A percentile compares a stretch with the other conserved stretches of the same genome.
Conservation (phyloP, 441 rosid species). For the Syzygium malaccense region DNA sequence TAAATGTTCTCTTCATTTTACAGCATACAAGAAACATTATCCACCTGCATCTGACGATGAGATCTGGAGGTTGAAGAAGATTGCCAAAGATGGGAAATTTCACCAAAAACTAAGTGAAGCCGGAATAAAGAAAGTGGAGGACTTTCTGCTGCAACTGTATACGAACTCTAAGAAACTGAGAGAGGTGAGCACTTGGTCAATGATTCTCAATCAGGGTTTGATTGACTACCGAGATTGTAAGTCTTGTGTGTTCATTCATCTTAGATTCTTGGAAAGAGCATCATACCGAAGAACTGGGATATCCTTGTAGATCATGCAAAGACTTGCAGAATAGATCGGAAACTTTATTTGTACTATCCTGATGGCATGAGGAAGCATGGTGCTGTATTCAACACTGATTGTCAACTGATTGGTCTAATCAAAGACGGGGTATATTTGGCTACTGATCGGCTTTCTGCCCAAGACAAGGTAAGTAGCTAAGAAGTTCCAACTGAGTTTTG, state of each 20-base stretch:
- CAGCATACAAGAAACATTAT: not conserved
- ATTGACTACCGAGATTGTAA: not conserved
- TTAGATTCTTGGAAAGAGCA: not conserved
- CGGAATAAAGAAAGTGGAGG: not conserved
- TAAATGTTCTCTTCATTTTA: not conserved
- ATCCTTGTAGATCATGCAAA: not conserved
- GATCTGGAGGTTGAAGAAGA: not conserved
- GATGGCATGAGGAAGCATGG: not conserved
- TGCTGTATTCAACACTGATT: not conserved
- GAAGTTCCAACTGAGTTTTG: fast-evolving
- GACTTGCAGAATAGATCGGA: not conserved
- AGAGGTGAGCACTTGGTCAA: not conserved
- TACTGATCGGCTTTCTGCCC: not conserved
- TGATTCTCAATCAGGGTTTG: not conserved
- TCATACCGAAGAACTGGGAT: not conserved
- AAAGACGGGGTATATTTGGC: not conserved
- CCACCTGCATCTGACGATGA: not conserved
- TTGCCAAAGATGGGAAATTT: not conserved
- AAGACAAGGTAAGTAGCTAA: not conserved
- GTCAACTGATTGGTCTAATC: not conserved
- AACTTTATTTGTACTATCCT: not conserved
- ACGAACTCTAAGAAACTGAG: not conserved
- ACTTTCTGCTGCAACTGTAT: not conserved
- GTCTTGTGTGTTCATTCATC: not conserved
- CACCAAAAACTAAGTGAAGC: not conserved